Conservation (phyloP, 2,329 filamentous ascomycete genomes). For the Ophiocordyceps sinensis region DNA sequence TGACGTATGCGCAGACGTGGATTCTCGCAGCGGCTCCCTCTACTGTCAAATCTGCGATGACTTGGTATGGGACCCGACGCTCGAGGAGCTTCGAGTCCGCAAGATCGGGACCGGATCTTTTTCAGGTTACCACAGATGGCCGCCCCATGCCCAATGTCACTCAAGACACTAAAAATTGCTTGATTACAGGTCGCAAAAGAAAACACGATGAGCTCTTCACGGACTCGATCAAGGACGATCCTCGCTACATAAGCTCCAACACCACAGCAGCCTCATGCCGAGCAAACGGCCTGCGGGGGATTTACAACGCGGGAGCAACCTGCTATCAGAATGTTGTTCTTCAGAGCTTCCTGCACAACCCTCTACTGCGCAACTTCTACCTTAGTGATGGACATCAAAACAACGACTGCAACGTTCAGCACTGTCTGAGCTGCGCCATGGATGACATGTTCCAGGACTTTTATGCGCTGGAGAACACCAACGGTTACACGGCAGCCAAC, state of each 20-base stretch:
- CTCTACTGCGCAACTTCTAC: conserved; percentile 81
- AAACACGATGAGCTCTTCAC: conserved; percentile 59
- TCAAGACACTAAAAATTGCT: neutral
- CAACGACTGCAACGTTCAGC: conserved; percentile 49
- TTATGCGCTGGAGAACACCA: conserved; percentile 60
- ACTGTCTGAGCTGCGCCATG: conserved; percentile 57
- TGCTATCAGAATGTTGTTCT: conserved; percentile 97
- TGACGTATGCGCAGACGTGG: conserved; percentile 45
- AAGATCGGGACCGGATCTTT: conserved; percentile 55
- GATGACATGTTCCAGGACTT: conserved; percentile 63
- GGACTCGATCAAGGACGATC: conserved; percentile 54
- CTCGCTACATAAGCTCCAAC: conserved; percentile 63
- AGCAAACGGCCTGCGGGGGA: conserved; percentile 74
- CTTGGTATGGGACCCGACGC: conserved; percentile 67
- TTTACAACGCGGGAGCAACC: conserved; percentile 96
- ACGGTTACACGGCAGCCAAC: conserved; percentile 80
- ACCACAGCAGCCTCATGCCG: conserved; percentile 69
- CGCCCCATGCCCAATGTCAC: neutral
- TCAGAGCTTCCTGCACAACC: conserved; percentile 87
- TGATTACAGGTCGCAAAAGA: conserved; percentile 48
- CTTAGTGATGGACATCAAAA: conserved; percentile 79
- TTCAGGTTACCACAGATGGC: conserved; percentile 32
- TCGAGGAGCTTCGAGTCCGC: conserved; percentile 59
- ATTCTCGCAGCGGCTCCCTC: conserved; percentile 59
- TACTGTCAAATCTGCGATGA: conserved; percentile 76